These are phyloP conservation scores for Cardiospermum halicacabum DNA, from an alignment of 345 rosid genomes.

Conservation along the genomic window DNA sequence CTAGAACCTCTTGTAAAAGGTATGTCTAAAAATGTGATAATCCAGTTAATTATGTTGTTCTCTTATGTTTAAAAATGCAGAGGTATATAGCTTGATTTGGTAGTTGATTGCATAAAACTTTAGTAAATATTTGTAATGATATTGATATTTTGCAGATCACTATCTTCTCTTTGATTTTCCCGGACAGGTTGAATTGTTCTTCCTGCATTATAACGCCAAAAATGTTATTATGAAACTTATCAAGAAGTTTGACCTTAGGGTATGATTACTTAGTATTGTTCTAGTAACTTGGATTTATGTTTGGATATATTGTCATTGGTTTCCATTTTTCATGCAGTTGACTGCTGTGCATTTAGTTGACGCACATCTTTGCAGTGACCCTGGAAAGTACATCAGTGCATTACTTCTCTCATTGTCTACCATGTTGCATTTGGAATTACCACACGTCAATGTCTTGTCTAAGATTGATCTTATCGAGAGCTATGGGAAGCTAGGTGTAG, in stretches of 20 bases:
- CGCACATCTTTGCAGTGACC: conserved; percentile 82
- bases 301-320: conserved; percentile 9
- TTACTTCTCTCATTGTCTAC: conserved; percentile 80
- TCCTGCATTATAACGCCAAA: conserved; percentile 74
- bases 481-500: conserved; percentile 82
- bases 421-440: conserved; percentile 94
- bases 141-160: conserved; percentile 62
- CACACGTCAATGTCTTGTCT: conserved; percentile 82
- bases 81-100: neutral
- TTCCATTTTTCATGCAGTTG: conserved; percentile 51
- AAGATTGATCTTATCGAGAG: conserved; percentile 86
- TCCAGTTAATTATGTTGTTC: too few species aligned
- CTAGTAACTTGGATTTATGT: conserved; percentile 10
- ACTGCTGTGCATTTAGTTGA: conserved; percentile 84
- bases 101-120: conserved; percentile 1
- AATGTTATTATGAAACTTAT: conserved; percentile 65
- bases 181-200: conserved; percentile 92
- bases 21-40: conserved; percentile 16
- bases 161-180: conserved; percentile 96
- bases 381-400: conserved; percentile 79
- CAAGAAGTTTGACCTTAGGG: conserved; percentile 75
- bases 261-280: conserved; percentile 45
- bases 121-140: conserved; percentile 4
- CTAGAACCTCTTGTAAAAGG: conserved; percentile 84
- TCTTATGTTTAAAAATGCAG: neutral